Percentiles rank a stretch among this genome's conserved stretches.
Conservation (phyloP, 768 basidiomycete genomes). For the Phylloporus sp. region DNA sequence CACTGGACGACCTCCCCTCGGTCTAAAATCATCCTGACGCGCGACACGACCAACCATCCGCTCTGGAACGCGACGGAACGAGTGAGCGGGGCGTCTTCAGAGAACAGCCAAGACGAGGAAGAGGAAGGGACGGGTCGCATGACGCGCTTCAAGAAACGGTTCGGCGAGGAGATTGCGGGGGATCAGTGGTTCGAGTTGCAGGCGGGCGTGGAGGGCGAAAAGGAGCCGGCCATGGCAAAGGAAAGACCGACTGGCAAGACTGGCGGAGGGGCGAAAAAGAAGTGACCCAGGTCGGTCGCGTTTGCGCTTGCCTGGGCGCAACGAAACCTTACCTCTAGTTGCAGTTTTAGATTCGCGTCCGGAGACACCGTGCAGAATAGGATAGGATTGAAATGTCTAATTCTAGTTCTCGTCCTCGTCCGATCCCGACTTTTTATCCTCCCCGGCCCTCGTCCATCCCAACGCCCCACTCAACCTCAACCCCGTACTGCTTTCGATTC, state of each 20-base stretch:
- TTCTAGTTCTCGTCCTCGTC: conserved; percentile 17
- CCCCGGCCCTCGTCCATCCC: conserved; percentile 34
- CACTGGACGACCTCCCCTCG: conserved; percentile 89
- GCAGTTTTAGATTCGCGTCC: not conserved
- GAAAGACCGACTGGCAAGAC: conserved; percentile 15
- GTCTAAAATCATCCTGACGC: conserved; percentile 67
- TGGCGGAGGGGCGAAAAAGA: conserved; percentile 14
- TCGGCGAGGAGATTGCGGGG: conserved; percentile 47
- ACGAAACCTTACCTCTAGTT: conserved; percentile 1
- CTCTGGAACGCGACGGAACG: conserved; percentile 71
- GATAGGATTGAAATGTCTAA: not conserved
- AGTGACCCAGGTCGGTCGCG: conserved; percentile 11
- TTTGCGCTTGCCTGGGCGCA: not conserved
- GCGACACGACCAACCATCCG: conserved; percentile 87
- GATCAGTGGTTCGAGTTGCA: conserved; percentile 30
- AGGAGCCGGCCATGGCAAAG: conserved; percentile 25
- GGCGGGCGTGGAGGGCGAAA: conserved; percentile 21
- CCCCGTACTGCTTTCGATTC: conserved; percentile 65
- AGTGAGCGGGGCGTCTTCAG: conserved; percentile 43
- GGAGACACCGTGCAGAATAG: not conserved
- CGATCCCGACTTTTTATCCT: conserved; percentile 12
- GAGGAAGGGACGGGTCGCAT: conserved; percentile 69
- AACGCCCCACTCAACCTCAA: conserved; percentile 62
- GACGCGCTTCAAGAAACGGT: conserved; percentile 73
- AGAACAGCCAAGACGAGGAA: conserved; percentile 54